Evolutionary conservation across 2,329 filamentous ascomycete species (phyloP).

Genomic region (Tolypocladium cylindrosporum): DNA sequence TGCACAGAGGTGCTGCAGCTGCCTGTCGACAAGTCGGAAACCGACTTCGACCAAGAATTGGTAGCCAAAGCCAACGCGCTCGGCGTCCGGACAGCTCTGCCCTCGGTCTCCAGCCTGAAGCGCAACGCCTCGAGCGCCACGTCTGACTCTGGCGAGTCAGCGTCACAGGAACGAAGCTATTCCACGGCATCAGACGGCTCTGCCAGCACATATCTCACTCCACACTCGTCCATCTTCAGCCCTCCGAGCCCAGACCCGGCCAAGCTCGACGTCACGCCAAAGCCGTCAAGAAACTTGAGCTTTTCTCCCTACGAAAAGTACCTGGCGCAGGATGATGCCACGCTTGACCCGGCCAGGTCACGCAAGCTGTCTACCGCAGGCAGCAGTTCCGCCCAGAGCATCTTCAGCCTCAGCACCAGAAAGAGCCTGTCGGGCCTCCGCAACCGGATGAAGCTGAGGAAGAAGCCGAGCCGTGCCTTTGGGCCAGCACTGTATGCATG

Average conservation of each 20-base stretch:
- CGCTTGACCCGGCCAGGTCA: constrained; percentile 27
- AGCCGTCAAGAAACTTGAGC: constrained; percentile 26
- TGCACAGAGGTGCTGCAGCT: constrained; percentile 27
- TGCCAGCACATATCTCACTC: constrained; percentile 29
- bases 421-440: constrained; percentile 34
- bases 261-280: constrained; percentile 9
- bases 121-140: constrained; percentile 28
- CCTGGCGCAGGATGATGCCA: constrained; percentile 32
- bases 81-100: constrained; percentile 20
- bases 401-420: constrained; percentile 34
- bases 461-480: constrained; percentile 22
- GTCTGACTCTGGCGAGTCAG: constrained; percentile 30
- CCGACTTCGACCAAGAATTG: constrained; percentile 26
- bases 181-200: constrained; percentile 34
- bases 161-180: constrained; percentile 30
- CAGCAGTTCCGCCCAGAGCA: constrained; percentile 24
- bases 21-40: constrained; percentile 23
- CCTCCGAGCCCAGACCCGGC: constrained; percentile 9
- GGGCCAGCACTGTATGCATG: constrained; percentile 20
- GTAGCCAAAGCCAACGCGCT: constrained; percentile 23
- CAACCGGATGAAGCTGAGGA: constrained; percentile 31
- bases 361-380: constrained; percentile 16
- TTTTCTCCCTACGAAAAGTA: constrained; percentile 45
- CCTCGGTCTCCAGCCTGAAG: constrained; percentile 17
- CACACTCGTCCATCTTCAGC: constrained; percentile 30